phyloP scores from a whole-genome alignment of 768 basidiomycete genomes.

The Dioszegia hungarica region DNA sequence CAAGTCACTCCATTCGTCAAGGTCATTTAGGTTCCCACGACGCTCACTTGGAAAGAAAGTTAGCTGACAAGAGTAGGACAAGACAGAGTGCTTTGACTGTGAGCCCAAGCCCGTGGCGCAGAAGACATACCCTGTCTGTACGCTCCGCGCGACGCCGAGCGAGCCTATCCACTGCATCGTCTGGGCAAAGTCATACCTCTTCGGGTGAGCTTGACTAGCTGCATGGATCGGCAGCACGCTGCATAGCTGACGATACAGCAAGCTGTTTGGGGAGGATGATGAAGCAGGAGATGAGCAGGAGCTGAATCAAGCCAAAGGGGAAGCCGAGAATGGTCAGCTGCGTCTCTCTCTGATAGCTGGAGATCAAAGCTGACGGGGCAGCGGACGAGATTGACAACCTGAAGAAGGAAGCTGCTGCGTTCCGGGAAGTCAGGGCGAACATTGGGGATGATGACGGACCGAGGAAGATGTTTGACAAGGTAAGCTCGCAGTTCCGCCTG shows the following conservation, averaged over 20 bases:
- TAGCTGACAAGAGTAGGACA: constrained; percentile 56
- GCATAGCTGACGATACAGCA: constrained; percentile 54
- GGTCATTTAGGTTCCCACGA: constrained; percentile 51
- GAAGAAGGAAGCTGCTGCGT: constrained; percentile 82
- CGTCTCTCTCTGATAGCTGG: neutral
- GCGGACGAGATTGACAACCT: constrained; percentile 86
- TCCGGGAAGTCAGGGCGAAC: constrained; percentile 70
- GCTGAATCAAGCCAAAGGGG: constrained; percentile 83
- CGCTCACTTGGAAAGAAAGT: neutral
- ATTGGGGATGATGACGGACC: constrained; percentile 62
- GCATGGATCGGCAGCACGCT: neutral
- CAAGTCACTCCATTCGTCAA: constrained; percentile 92
- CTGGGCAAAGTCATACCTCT: constrained; percentile 95
- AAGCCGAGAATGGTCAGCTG: constrained; percentile 80
- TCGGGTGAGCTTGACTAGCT: constrained; percentile 60
- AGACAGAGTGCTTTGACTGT: constrained; percentile 93
- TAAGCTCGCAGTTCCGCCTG: constrained; percentile 39
- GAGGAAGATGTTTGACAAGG: constrained; percentile 77
- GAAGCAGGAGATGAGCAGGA: constrained; percentile 68
- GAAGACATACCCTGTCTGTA: constrained; percentile 94
- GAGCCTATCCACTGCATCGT: constrained; percentile 98
- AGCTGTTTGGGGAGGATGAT: constrained; percentile 85
- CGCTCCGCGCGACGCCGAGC: constrained; percentile 91
- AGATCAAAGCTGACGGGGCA: constrained; percentile 43
- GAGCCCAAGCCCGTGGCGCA: constrained; percentile 77